These are phyloP conservation scores for Penicillium cinerascens DNA, from an alignment of 495 filamentous ascomycete species.

Conservation along the genomic window DNA sequence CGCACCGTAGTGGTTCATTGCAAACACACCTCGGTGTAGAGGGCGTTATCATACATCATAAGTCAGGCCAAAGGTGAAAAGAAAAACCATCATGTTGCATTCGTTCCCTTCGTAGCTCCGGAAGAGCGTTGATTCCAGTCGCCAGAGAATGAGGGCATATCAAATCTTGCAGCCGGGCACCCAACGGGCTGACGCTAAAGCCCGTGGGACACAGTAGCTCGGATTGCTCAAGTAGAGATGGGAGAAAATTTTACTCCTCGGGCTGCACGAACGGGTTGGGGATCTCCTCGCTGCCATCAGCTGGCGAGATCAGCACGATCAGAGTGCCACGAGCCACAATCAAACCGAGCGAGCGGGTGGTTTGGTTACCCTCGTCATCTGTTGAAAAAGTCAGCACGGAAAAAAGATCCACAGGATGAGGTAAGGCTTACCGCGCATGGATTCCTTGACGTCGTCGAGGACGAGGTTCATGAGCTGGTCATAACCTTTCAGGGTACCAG, in stretches of 20 bases:
- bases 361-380: slow-evolving; percentile 90
- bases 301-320: slow-evolving; percentile 84
- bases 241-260: slow-evolving; percentile 49
- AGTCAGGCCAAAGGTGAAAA: slow-evolving; percentile 9
- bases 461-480: slow-evolving; percentile 98
- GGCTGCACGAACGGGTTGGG: slow-evolving; percentile 83
- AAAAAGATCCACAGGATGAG: neutral
- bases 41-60: slow-evolving; percentile 6
- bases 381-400: slow-evolving; percentile 13
- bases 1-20: neutral
- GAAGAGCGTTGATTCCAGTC: slow-evolving; percentile 13
- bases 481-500: slow-evolving; percentile 86
- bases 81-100: slow-evolving; percentile 11
- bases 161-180: neutral
- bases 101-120: slow-evolving; percentile 28
- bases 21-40: neutral
- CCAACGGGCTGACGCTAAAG: neutral
- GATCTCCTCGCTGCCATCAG: slow-evolving; percentile 94
- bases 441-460: slow-evolving; percentile 88
- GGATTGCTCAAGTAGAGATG: neutral
- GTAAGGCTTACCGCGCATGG: slow-evolving; percentile 65
- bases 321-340: slow-evolving; percentile 91
- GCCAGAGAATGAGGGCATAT: slow-evolving; percentile 6
- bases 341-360: slow-evolving; percentile 77
- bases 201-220: neutral